A percentile compares a stretch with the other conserved stretches of the same genome.
Evolutionary conservation across 2,329 filamentous ascomycete species (phyloP).

Genomic region (Monosporascus sp.): DNA sequence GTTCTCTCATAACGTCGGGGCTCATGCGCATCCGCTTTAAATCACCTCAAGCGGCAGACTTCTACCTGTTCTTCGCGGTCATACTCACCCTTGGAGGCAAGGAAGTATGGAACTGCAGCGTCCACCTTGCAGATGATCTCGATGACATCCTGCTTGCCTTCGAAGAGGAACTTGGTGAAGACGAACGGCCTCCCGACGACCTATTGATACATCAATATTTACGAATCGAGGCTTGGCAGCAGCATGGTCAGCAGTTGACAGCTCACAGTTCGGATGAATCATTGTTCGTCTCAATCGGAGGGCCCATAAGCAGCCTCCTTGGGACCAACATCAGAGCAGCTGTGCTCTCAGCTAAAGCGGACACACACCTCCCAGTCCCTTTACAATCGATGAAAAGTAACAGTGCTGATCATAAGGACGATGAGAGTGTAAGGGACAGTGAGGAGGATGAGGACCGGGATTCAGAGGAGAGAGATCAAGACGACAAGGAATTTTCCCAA

Average conservation of each 20-base stretch:
- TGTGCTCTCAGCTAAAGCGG: slow-evolving; percentile 5
- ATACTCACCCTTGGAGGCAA: slow-evolving; percentile 1
- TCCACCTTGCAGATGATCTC: slow-evolving; percentile 1
- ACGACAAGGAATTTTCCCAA: neutral
- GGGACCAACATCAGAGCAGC: slow-evolving; percentile 1
- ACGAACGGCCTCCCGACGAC: neutral
- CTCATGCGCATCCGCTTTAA: slow-evolving; percentile 8
- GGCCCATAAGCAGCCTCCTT: neutral
- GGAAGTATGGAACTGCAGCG: slow-evolving; percentile 5
- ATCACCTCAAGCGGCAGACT: slow-evolving; percentile 4
- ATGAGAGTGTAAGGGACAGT: neutral
- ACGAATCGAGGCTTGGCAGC: slow-evolving; percentile 3
- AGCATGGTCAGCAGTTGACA: neutral
- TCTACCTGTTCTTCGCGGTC: slow-evolving; percentile 10
- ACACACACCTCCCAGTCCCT: slow-evolving; percentile 7
- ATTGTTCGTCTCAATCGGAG: slow-evolving; percentile 7
- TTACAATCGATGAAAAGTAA: neutral
- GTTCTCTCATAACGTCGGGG: slow-evolving; percentile 4
- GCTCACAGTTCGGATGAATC: slow-evolving; percentile 2
- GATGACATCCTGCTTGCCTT: slow-evolving; percentile 1
- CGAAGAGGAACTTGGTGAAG: neutral
- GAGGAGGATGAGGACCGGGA: neutral
- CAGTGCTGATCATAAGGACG: neutral
- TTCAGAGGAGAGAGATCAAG: neutral
- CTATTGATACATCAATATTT: slow-evolving; percentile 3